phyloP scores from a whole-genome alignment of 768 basidiomycete genomes.

The Phallus indusiatus region DNA sequence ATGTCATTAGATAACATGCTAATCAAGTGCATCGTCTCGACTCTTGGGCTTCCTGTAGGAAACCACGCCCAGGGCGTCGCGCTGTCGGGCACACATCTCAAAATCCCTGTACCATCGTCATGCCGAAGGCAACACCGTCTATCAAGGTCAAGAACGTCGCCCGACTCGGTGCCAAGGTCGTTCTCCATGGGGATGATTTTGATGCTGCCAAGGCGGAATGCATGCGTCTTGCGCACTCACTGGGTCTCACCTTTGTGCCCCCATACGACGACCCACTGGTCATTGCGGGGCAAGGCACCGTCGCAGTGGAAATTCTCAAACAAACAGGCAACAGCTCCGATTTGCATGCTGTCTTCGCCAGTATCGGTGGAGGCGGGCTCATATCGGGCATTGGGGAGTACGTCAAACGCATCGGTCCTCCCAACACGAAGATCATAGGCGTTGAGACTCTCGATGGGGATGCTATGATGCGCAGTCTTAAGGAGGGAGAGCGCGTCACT shows the following conservation, averaged over 20 bases:
- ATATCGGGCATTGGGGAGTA: slow-evolving; percentile 88
- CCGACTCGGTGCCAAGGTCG: slow-evolving; percentile 90
- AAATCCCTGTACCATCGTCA: slow-evolving; percentile 96
- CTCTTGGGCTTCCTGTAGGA: slow-evolving; percentile 38
- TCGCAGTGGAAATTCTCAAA: slow-evolving; percentile 91
- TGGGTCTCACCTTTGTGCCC: slow-evolving; percentile 84
- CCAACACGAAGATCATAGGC: slow-evolving; percentile 72
- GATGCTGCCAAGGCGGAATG: slow-evolving; percentile 96
- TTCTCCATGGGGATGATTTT: slow-evolving; percentile 86
- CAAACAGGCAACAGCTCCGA: slow-evolving; percentile 68
- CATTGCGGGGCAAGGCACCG: slow-evolving; percentile 94
- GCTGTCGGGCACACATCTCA: slow-evolving; percentile 78
- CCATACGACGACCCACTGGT: slow-evolving; percentile 97
- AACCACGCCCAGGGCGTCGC: slow-evolving; percentile 99
- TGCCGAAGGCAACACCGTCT: slow-evolving; percentile 89
- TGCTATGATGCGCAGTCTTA: slow-evolving; percentile 81
- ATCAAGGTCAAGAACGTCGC: slow-evolving; percentile 96
- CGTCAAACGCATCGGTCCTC: slow-evolving; percentile 85
- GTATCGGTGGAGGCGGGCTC: slow-evolving; percentile 93
- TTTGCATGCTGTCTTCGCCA: slow-evolving; percentile 78
- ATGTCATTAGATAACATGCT: neutral
- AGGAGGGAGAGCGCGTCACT: slow-evolving; percentile 71
- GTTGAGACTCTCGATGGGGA: slow-evolving; percentile 95
- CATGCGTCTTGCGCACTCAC: slow-evolving; percentile 63
- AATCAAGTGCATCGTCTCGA: slow-evolving; percentile 1